Conservation (phyloP, 768 basidiomycete species). For the Hericium alpestre region DNA sequence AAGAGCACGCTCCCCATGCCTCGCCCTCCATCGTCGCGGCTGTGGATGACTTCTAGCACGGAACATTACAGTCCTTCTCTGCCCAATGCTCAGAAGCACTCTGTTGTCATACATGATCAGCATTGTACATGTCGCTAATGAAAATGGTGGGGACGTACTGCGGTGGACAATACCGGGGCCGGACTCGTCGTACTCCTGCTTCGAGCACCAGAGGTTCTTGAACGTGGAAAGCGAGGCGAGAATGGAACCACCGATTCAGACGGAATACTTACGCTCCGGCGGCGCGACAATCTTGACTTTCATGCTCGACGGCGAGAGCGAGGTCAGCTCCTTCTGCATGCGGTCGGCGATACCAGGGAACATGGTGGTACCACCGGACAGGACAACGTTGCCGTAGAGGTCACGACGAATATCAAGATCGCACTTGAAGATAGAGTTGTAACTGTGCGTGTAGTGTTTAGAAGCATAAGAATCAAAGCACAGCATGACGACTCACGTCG, state of each 20-base stretch:
- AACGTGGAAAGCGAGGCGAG: constrained; percentile 86
- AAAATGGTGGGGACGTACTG: constrained; percentile 27
- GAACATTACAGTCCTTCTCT: too few relatives aligned
- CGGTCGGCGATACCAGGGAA: constrained; percentile 94
- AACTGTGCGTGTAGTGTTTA: constrained; percentile 22
- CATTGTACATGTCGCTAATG: background rate
- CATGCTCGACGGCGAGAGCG: constrained; percentile 79
- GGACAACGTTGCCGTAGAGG: constrained; percentile 72
- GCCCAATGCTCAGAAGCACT: too few relatives aligned
- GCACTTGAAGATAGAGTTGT: constrained; percentile 55
- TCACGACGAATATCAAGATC: constrained; percentile 81
- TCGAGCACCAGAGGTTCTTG: constrained; percentile 94
- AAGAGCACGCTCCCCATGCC: too few relatives aligned
- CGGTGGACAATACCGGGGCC: constrained; percentile 74
- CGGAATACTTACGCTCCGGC: constrained; percentile 70
- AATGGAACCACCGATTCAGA: constrained; percentile 88
- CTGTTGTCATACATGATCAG: too few relatives aligned
- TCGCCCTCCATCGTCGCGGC: too few relatives aligned
- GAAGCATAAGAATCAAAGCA: background rate
- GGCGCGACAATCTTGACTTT: constrained; percentile 94
- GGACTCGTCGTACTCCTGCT: constrained; percentile 86
- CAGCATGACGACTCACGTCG: constrained; percentile 40
- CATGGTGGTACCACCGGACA: constrained; percentile 60
- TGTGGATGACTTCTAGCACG: too few relatives aligned
- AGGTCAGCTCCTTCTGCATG: constrained; percentile 89